phyloP scores from a whole-genome alignment of 2,329 filamentous ascomycete species.

The Fusarium paranaense region DNA sequence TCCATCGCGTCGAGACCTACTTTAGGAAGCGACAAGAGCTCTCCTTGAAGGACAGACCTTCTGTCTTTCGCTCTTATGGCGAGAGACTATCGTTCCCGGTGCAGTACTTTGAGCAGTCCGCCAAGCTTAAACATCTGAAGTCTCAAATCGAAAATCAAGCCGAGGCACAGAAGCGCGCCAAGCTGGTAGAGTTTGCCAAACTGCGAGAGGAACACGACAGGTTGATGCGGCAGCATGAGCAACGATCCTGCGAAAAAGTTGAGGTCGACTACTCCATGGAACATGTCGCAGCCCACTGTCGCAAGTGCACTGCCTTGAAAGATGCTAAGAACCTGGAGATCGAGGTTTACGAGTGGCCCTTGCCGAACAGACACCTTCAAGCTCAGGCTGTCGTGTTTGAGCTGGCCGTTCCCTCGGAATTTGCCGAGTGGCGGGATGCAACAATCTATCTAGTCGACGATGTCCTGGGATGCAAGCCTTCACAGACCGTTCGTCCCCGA shows the following conservation, averaged over 20 bases:
- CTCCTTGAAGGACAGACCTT: not conserved
- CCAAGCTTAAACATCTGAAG: slow-evolving; percentile 51
- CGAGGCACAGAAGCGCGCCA: not conserved
- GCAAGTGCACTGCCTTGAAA: slow-evolving; percentile 48
- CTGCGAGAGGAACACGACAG: slow-evolving; percentile 8
- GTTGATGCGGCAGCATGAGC: slow-evolving; percentile 19
- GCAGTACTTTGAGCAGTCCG: slow-evolving; percentile 28
- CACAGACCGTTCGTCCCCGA: accelerated
- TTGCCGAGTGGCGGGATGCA: slow-evolving; percentile 61
- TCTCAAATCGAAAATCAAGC: slow-evolving; percentile 55
- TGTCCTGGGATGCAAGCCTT: slow-evolving; percentile 47
- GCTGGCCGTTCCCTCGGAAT: slow-evolving; percentile 55
- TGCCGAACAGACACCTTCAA: slow-evolving; percentile 50
- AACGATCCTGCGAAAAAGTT: slow-evolving; percentile 12
- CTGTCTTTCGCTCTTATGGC: slow-evolving; percentile 35
- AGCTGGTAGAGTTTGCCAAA: slow-evolving; percentile 19
- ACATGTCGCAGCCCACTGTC: slow-evolving; percentile 43
- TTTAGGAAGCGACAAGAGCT: not conserved
- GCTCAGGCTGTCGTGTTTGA: slow-evolving; percentile 67
- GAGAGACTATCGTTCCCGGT: slow-evolving; percentile 26
- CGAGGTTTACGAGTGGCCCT: slow-evolving; percentile 66
- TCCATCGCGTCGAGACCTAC: slow-evolving; percentile 61
- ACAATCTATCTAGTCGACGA: slow-evolving; percentile 56
- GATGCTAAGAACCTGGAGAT: slow-evolving; percentile 58
- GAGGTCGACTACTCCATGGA: not conserved